phyloP scores from a whole-genome alignment of 2,329 filamentous ascomycete genomes.

The Cladophialophora immunda region DNA sequence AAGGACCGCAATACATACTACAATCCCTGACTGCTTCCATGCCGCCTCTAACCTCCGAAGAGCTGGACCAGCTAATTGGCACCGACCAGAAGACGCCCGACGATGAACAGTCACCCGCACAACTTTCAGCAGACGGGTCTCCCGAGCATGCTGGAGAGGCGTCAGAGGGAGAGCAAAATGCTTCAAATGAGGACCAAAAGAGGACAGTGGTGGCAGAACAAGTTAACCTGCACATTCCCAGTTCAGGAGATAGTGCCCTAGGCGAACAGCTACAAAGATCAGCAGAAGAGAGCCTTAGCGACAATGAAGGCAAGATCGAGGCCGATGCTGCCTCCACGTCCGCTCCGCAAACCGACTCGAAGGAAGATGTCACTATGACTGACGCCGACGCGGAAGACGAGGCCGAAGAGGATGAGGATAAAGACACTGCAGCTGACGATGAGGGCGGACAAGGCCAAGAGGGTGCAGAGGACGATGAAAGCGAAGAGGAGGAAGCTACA shows the following conservation, averaged over 20 bases:
- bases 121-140: not conserved
- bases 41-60: constrained; percentile 30
- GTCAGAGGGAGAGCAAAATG: not conserved
- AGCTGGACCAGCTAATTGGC: constrained; percentile 25
- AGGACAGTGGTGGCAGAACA: not conserved
- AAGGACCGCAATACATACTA: constrained; percentile 5
- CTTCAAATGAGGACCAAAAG: not conserved
- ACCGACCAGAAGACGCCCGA: constrained; percentile 12
- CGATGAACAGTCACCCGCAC: not conserved
- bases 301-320: constrained; percentile 23
- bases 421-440: constrained; percentile 18
- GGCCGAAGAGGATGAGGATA: constrained; percentile 14
- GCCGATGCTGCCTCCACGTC: constrained; percentile 11
- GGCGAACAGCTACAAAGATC: constrained; percentile 37
- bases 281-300: constrained; percentile 32
- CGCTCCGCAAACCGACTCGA: constrained; percentile 10
- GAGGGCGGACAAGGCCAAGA: constrained; percentile 45
- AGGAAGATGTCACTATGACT: constrained; percentile 29
- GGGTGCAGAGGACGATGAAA: constrained; percentile 55
- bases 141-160: not conserved
- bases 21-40: constrained; percentile 15
- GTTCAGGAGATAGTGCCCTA: constrained; percentile 33
- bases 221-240: constrained; percentile 15
- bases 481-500: constrained; percentile 38
- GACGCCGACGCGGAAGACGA: constrained; percentile 29